Base-by-base conservation (phyloP, 768 basidiomycete species). In the Podaxis sp. region DNA sequence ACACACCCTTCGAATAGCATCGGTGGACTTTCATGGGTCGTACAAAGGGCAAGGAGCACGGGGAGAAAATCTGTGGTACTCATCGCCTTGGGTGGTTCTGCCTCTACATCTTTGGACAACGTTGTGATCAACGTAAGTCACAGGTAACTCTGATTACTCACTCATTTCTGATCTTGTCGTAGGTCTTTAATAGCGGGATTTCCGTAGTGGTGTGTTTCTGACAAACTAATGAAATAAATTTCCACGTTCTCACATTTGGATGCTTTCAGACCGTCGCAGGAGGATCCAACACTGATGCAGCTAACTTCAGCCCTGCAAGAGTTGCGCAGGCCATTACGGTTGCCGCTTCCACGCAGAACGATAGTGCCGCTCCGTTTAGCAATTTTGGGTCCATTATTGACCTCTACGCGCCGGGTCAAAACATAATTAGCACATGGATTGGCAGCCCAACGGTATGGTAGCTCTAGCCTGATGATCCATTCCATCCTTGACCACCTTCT, bases 371-470 rank as follows among this genome's bases (percentile, higher is more conserved):
- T 15, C 61, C 62, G 6, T 55, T 61, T 52, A 65, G 64, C 15
- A 67, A 67, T 43, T 58, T 15, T 25, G 66, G 62, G 17, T 54
- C 62, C 11, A 54, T 63, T 22, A 61, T 67, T 36, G 62, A 65
- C 25, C 50, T 67, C 0, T 67, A 65, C 41, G 66, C 66, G 6
- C 66, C 66, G 1, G 66, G 66, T 17, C 61, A 63, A 46, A 63
- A 59, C 52, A 57, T 67, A 17, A 24, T 63, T 11, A 67, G 64
- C 41, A 61, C 66, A 11, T 63, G 66, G 61, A 67, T 67, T 22
- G 66, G 63, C 0, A 63, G 58, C 43, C 49, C 64, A 12, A 60
- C 49, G 15, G 66, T 67, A 36, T 25, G 57, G 2, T 19, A n/a
- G 17, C 8, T 47, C n/a, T n/a, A 4, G 15, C 41, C n/a, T 17